Evolutionary conservation across 768 basidiomycete genomes (phyloP), one percentile per base, ranked within the genome.

Genomic region (Inosperma sp.): DNA sequence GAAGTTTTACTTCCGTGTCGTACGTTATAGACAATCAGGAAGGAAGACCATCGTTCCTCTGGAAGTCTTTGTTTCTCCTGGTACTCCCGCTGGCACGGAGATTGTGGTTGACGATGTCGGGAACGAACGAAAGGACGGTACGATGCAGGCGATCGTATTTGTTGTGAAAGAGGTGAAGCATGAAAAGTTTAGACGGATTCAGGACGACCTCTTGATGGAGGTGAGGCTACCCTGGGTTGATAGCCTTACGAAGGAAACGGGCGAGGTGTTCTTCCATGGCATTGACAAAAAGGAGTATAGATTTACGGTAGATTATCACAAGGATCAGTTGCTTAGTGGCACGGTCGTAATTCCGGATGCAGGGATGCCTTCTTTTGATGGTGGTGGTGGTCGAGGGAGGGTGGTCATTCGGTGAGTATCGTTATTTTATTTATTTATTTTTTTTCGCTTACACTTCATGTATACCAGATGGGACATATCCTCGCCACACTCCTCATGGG

Each of bases 321-420:
- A 64, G 71, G 45, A 75, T 71, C 57, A 70, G 66, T 57, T 67
- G 62, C 48, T 55, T 70, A 48, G 71, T 70, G 53, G 79, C 72
- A 71, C 69, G 51, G 56, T 74, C 27, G 64, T 73, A 25, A 66
- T 81, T 48, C 68, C 65, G 51, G 77, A 73, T 30, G 79, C 76
- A 48, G 82, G 83, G 13, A 83, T 84, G 82, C 82, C 81, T 33
- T 66, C 76, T 25, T 67, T n/a, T n/a, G n/a, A n/a, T n/a, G n/a
- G n/a, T n/a, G n/a, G n/a, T n/a, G n/a, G n/a, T n/a, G n/a, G n/a
- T n/a, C n/a, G n/a, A n/a, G n/a, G n/a, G n/a, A n/a, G n/a, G n/a
- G n/a, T n/a, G n/a, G 49, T 64, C 29, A 55, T 67, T 45, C 59
- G 57, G 65, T 67, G 49, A 50, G 64, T 57, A 27, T 29, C 23